A percentile compares a stretch with the other conserved stretches of the same genome.
Conservation (phyloP, 2,329 filamentous ascomycete species). For the Cladosporium cucumerinum region DNA sequence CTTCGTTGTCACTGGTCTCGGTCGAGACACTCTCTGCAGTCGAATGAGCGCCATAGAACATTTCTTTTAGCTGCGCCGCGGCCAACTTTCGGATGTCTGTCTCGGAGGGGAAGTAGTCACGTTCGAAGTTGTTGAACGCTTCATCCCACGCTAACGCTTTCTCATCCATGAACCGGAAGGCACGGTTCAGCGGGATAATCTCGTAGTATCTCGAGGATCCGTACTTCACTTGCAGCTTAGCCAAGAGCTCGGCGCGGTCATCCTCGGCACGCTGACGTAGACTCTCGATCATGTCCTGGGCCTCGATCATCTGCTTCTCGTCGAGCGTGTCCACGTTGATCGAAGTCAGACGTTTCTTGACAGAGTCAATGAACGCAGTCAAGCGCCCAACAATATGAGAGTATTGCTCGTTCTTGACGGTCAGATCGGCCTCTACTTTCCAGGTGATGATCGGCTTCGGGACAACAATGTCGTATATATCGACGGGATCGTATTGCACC, state of each 20-base stretch:
- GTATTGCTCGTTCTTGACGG: conserved; percentile 89
- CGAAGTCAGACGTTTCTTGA: conserved; percentile 76
- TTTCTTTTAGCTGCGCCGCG: conserved; percentile 86
- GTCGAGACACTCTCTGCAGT: conserved; percentile 31
- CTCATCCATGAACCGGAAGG: conserved; percentile 85
- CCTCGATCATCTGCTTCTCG: conserved; percentile 79
- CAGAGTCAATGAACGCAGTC: conserved; percentile 81
- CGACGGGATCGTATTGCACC: conserved; percentile 89
- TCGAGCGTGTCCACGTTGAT: conserved; percentile 91
- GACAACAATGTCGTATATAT: conserved; percentile 90
- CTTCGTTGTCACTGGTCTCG: conserved; percentile 55
- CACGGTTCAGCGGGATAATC: conserved; percentile 86
- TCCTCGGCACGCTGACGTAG: conserved; percentile 77
- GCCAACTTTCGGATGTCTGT: conserved; percentile 93
- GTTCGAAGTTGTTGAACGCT: conserved; percentile 84
- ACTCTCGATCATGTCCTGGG: conserved; percentile 74
- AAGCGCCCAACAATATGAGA: conserved; percentile 76
- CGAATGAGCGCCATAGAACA: conserved; percentile 87
- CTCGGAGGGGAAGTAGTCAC: conserved; percentile 87
- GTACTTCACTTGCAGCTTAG: conserved; percentile 83
- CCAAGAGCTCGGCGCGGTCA: conserved; percentile 70
- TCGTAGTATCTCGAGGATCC: conserved; percentile 95
- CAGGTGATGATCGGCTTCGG: conserved; percentile 87
- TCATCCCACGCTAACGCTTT: conserved; percentile 92
- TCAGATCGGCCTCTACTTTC: conserved; percentile 94